A percentile compares a stretch with the other conserved stretches of the same genome.
Evolutionary conservation across 2,329 filamentous ascomycete genomes (phyloP).

Genomic region (Beauveria varroae): DNA sequence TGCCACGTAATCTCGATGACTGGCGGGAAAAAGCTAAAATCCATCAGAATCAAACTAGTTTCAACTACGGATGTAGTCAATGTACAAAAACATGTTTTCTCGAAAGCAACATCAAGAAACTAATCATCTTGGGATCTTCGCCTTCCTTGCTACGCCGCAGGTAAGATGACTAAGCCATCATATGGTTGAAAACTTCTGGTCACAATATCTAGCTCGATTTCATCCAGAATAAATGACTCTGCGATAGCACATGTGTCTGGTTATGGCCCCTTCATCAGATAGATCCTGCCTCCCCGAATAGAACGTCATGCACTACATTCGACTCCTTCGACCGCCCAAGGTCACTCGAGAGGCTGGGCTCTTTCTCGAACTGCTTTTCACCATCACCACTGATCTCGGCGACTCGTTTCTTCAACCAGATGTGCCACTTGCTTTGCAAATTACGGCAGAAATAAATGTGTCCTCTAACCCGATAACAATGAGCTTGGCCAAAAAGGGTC

Average conservation of each 20-base stretch:
- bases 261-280: rapidly evolving
- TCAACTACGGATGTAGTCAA: too few relatives aligned
- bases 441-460: slow-evolving; percentile 23
- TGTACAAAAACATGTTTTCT: not conserved
- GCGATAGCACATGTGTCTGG: not conserved
- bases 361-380: slow-evolving; percentile 38
- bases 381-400: slow-evolving; percentile 51
- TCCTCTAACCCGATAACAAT: slow-evolving; percentile 17
- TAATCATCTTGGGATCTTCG: not conserved
- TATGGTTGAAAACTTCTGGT: not conserved
- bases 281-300: too few relatives aligned
- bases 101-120: not conserved
- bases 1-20: not conserved
- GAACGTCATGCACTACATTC: slow-evolving; percentile 49
- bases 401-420: slow-evolving; percentile 45
- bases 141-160: not conserved
- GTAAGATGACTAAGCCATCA: slow-evolving; percentile 4
- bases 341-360: slow-evolving; percentile 22
- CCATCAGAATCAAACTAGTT: too few relatives aligned
- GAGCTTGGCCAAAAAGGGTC: slow-evolving; percentile 19
- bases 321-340: slow-evolving; percentile 41
- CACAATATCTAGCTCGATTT: not conserved
- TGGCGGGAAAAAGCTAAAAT: not conserved
- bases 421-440: slow-evolving; percentile 35
- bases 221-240: not conserved